phyloP scores from a whole-genome alignment of 768 basidiomycete genomes.

The Lactarius sp. region DNA sequence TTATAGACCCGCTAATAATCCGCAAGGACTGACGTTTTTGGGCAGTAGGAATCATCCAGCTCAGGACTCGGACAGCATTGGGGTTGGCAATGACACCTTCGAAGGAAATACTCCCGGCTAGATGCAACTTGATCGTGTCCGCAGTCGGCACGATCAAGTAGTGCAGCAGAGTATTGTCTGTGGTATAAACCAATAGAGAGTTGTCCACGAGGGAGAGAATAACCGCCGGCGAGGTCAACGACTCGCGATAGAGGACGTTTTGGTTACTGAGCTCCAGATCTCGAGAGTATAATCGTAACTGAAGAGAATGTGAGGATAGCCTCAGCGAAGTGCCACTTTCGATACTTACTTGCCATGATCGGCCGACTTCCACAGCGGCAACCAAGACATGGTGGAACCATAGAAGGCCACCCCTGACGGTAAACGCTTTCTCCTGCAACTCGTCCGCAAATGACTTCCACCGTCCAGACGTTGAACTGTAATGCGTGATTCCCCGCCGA shows the following conservation, averaged over 20 bases:
- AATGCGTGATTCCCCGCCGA: conserved; percentile 84
- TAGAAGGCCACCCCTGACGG: conserved; percentile 83
- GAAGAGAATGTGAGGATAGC: conserved; percentile 20
- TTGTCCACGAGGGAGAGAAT: conserved; percentile 92
- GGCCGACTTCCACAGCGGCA: conserved; percentile 79
- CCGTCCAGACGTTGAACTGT: conserved; percentile 87
- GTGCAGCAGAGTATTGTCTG: conserved; percentile 90
- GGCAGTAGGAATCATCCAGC: conserved; percentile 93
- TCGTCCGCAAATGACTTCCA: conserved; percentile 89
- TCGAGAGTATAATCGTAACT: conserved; percentile 93
- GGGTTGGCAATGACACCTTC: conserved; percentile 84
- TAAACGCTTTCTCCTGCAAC: conserved; percentile 80
- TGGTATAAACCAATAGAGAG: conserved; percentile 88
- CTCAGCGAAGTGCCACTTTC: background rate
- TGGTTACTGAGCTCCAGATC: conserved; percentile 82
- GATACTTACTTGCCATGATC: conserved; percentile 63
- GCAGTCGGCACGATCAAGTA: conserved; percentile 83
- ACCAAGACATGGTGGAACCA: conserved; percentile 98
- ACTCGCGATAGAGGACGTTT: conserved; percentile 78
- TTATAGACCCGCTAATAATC: background rate
- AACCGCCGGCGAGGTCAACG: conserved; percentile 69
- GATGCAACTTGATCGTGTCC: conserved; percentile 77
- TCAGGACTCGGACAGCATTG: conserved; percentile 78
- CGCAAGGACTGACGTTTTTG: conserved; percentile 72
- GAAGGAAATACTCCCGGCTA: conserved; percentile 95